Conservation (phyloP, 352 stramenopile species). For the Pythium angustatum region DNA sequence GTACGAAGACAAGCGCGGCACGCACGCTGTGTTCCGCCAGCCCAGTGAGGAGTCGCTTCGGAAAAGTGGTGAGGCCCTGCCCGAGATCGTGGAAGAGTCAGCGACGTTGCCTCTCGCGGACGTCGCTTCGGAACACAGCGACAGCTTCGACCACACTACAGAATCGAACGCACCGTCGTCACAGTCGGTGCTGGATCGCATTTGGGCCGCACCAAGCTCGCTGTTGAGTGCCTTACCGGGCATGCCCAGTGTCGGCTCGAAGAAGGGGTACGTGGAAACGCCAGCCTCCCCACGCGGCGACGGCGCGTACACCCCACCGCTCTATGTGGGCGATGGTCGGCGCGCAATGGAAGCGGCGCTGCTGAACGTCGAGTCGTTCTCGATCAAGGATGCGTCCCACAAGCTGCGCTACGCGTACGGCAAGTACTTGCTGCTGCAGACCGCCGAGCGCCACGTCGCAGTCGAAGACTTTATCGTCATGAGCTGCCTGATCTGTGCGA, state of each 20-base stretch:
- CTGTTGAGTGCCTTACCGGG: constrained; percentile 2
- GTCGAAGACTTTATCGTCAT: constrained; percentile 72
- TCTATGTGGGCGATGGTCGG: not conserved
- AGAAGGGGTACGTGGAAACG: not conserved
- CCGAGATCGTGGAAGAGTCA: not conserved
- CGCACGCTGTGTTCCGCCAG: constrained; percentile 5
- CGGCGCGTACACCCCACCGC: constrained; percentile 5
- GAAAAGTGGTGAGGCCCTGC: not conserved
- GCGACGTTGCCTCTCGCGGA: not conserved
- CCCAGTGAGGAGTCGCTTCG: not conserved
- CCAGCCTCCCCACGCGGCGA: not conserved
- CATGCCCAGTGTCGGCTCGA: not conserved
- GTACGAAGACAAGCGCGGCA: constrained; percentile 37
- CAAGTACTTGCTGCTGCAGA: constrained; percentile 43
- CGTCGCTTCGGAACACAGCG: not conserved
- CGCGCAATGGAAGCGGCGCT: constrained; percentile 33
- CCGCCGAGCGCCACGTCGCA: constrained; percentile 35
- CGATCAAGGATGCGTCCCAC: constrained; percentile 47
- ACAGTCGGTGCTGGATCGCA: not conserved
- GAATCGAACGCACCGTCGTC: not conserved
- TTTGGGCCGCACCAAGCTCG: constrained; percentile 7
- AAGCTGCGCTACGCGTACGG: constrained; percentile 53
- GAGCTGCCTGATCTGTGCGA: constrained; percentile 62
- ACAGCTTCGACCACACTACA: not conserved
- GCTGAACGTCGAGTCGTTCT: constrained; percentile 60